Evolutionary conservation across 805 yeast genomes (phyloP).

Genomic region (Schwanniomyces polymorphus): DNA sequence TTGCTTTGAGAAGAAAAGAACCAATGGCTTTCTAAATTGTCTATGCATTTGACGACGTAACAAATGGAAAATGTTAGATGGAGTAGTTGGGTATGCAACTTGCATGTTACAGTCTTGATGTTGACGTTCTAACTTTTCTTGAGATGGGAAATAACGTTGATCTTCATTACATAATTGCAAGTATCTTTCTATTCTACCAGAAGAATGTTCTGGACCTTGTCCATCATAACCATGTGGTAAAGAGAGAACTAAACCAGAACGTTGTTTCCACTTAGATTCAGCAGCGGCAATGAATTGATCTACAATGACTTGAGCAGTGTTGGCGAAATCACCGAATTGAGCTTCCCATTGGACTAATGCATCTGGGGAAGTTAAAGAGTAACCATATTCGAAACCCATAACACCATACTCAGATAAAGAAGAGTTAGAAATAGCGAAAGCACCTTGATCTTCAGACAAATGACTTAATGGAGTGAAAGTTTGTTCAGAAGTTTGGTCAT

Average conservation of each 20-base stretch:
- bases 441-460: conserved; percentile 78
- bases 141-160: conserved; percentile 88
- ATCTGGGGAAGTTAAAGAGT: conserved; percentile 95
- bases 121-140: conserved; percentile 88
- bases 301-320: conserved; percentile 96
- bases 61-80: conserved; percentile 94
- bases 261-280: conserved; percentile 98
- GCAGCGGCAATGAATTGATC: conserved; percentile 97
- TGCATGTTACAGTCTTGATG: conserved; percentile 99
- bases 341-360: conserved; percentile 99
- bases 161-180: conserved; percentile 95
- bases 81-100: conserved; percentile 97
- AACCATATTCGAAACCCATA: conserved; percentile 99
- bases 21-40: conserved; percentile 93
- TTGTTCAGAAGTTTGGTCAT: conserved; percentile 86
- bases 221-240: conserved; percentile 99
- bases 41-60: conserved; percentile 99
- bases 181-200: conserved; percentile 96
- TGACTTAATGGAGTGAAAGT: conserved; percentile 85
- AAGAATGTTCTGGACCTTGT: conserved; percentile 99
- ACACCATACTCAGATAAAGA: conserved; percentile 98
- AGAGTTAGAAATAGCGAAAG: conserved; percentile 87
- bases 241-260: conserved; percentile 93
- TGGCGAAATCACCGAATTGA: conserved; percentile 99
- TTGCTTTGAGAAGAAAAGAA: conserved; percentile 86